Percentiles rank a stretch among this genome's conserved stretches.
phyloP scores from a whole-genome alignment of 169 alveolate species.

The Cyclospora cayetanensis region DNA sequence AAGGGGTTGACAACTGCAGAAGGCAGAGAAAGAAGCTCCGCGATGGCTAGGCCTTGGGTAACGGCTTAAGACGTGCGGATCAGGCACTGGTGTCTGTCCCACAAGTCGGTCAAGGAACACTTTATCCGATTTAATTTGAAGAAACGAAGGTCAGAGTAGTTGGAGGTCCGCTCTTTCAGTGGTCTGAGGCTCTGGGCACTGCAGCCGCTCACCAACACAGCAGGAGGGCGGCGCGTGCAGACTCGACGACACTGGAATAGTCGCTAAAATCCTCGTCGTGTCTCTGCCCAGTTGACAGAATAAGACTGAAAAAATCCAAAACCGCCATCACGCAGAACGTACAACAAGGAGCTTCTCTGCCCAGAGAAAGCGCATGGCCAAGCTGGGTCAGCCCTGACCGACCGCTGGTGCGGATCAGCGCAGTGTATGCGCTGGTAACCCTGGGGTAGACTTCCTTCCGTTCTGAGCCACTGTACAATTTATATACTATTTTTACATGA shows the following conservation, averaged over 20 bases:
- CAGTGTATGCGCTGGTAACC: neutral
- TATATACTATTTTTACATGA: neutral
- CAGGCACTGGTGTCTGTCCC: too few relatives aligned
- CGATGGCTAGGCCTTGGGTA: too few relatives aligned
- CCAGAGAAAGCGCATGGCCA: neutral
- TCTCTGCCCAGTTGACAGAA: neutral
- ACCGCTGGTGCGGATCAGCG: constrained; percentile 20
- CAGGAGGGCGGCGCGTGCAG: neutral
- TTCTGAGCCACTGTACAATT: neutral
- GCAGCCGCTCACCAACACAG: neutral
- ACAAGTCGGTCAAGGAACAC: too few relatives aligned
- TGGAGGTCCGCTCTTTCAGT: too few relatives aligned
- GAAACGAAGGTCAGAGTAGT: too few relatives aligned
- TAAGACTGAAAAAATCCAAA: neutral
- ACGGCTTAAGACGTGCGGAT: too few relatives aligned
- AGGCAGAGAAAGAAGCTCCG: too few relatives aligned
- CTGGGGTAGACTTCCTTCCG: neutral
- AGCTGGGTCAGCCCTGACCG: neutral
- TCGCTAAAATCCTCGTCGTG: too few relatives aligned
- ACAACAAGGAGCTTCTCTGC: neutral
- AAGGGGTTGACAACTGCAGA: too few relatives aligned
- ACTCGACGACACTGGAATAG: neutral
- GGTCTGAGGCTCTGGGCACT: too few relatives aligned
- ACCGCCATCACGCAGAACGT: neutral
- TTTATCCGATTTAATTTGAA: too few relatives aligned